Base-by-base conservation (phyloP, 208 protist species). In the Porcisia hertigi region DNA sequence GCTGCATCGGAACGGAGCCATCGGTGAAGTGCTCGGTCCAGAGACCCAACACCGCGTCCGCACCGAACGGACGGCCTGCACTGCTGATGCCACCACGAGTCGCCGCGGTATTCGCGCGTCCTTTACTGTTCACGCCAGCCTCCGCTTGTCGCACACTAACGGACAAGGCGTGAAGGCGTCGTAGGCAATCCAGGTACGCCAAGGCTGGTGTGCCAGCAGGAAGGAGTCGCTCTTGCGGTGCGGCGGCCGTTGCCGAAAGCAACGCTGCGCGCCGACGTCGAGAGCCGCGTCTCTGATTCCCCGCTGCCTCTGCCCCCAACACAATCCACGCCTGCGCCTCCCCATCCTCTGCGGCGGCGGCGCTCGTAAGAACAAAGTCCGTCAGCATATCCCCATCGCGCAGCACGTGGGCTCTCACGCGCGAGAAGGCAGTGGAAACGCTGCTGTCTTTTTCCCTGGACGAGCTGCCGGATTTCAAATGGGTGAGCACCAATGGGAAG, bases 381-480 rank as follows among this genome's bases (percentile, higher is more conserved):
- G 89, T 74, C 5, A 97, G 85, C 84, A 94, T 77, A 67, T 97
- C 93, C 20, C 71, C 77, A 54, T 97, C 89, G 6, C 85, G 82
- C 71, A 95, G 74, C 69, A 92, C 77, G 73, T 94, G 90, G 5
- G 79, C 88, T 39, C 57, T 79, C 60, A 85, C 62, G n/a, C 63
- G 57, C 41, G 60, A 64, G 20, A 58, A 30, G 3, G 25, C 8
- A 9, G 41, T 71, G 59, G 45, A 47, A 41, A 39, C 41, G 60
- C 18, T 54, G 41, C 69, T 18, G 43, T 25, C 71, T 57, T 54
- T 69, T 20, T 72, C 49, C 54, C n/a, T 66, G 41, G 7, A 43
- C 55, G 43, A 34, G 52, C 20, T 52, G n/a, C 45, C 30, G 43
- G 34, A 2, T 20, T 2, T 62, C n/a, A n/a, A n/a, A 54, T 81